Evolutionary conservation across 129 eudicot genomes (phyloP).

Genomic region (Calendula officinalis): DNA sequence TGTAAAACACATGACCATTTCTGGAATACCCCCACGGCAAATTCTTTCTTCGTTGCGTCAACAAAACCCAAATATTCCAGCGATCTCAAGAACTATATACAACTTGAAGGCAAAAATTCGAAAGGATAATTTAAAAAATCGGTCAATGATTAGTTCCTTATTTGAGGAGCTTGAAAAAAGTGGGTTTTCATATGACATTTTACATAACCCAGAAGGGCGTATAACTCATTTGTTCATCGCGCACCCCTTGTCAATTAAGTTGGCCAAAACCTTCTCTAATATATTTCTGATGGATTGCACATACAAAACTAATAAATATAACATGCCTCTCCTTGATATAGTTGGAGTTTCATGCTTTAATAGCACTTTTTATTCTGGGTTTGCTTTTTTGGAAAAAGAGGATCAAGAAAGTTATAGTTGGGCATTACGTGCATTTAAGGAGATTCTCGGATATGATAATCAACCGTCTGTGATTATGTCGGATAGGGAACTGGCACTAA

Average conservation of each 20-base stretch:
- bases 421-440: slow-evolving; percentile 16
- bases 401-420: slow-evolving; percentile 24
- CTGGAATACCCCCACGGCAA: not conserved
- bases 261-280: not conserved
- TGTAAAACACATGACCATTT: not conserved
- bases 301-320: no score
- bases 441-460: not conserved
- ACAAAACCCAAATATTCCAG: not conserved
- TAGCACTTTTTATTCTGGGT: slow-evolving; percentile 14
- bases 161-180: not conserved
- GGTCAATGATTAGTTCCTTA: not conserved
- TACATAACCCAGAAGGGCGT: not conserved
- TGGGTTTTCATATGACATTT: not conserved
- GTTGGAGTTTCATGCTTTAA: slow-evolving; percentile 31
- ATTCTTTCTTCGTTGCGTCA: not conserved
- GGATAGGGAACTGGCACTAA: slow-evolving; percentile 21
- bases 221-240: not conserved
- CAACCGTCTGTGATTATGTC: slow-evolving; percentile 24
- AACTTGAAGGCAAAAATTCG: not conserved
- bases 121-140: not conserved
- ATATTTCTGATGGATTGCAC: not conserved
- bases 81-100: slow-evolving; percentile 6
- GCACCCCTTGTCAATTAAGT: not conserved
- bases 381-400: slow-evolving; percentile 18
- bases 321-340: slow-evolving; percentile 4